Conservation (phyloP, 1,284 basidiomycete species). For the Phylloboletellus chloephorus region DNA sequence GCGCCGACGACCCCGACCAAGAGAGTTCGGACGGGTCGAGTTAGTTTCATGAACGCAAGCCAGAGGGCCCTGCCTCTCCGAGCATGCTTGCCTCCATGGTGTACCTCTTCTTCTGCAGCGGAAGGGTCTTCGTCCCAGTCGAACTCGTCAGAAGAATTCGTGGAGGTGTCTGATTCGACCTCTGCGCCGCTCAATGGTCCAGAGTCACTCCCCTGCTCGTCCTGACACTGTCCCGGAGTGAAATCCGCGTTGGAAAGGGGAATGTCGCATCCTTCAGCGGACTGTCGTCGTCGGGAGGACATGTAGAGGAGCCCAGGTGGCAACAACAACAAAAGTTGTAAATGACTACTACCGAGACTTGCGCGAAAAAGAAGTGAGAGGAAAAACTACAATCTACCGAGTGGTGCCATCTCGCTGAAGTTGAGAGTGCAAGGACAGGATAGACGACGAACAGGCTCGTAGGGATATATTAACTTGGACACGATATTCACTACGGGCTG, state of each 20-base stretch:
- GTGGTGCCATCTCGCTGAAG: too few species aligned
- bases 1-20: conserved; percentile 53
- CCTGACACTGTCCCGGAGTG: conserved; percentile 2
- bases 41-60: conserved; percentile 63
- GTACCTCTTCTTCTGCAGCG: conserved; percentile 10
- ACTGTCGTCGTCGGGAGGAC: conserved; percentile 17
- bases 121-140: conserved; percentile 62
- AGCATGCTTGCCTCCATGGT: conserved; percentile 28
- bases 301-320: neutral
- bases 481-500: too few species aligned
- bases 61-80: conserved; percentile 52
- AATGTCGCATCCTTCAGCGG: conserved; percentile 5
- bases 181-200: conserved; percentile 10
- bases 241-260: conserved; percentile 2
- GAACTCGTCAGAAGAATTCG: conserved; percentile 65
- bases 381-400: too few species aligned
- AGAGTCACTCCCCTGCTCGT: conserved; percentile 10
- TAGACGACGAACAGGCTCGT: too few species aligned
- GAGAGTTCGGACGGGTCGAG: conserved; percentile 51
- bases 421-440: too few species aligned
- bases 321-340: too few species aligned
- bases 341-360: too few species aligned
- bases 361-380: too few species aligned
- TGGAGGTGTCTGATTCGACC: conserved; percentile 49
- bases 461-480: too few species aligned